A percentile compares a stretch with the other conserved stretches of the same genome.
Conservation (phyloP, 1,284 basidiomycete species). For the Chiua sp. region DNA sequence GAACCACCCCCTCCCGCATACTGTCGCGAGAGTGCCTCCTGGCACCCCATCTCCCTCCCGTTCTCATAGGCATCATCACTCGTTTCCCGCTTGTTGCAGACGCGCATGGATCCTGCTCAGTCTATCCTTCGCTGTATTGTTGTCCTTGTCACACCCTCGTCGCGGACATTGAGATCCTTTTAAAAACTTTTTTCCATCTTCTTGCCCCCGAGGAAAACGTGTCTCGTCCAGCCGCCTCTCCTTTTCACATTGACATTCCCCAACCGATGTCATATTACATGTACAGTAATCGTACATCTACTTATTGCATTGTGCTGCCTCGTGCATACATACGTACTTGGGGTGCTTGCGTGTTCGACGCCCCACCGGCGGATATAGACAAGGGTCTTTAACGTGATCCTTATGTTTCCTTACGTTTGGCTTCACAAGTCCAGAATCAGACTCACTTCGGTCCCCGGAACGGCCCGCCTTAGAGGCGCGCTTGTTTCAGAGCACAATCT, state of each 20-base stretch:
- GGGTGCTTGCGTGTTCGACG: neutral
- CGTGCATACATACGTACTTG: neutral
- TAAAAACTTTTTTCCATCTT: neutral
- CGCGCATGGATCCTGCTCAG: too few species aligned
- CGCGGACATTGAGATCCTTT: neutral
- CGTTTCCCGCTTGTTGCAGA: too few species aligned
- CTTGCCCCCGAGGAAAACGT: neutral
- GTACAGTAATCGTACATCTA: neutral
- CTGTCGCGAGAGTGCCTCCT: neutral
- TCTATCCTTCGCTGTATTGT: too few species aligned
- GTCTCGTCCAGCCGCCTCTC: neutral
- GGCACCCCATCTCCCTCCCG: too few species aligned
- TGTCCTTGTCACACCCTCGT: neutral
- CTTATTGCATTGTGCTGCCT: neutral
- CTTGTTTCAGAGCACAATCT: too few species aligned
- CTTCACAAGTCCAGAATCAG: too few species aligned
- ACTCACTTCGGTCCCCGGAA: too few species aligned
- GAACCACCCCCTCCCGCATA: constrained; percentile 36
- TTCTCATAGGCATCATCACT: too few species aligned
- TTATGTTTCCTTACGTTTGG: neutral
- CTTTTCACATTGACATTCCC: neutral
- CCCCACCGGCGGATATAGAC: neutral
- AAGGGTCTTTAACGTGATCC: neutral
- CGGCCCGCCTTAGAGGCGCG: too few species aligned
- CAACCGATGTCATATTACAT: neutral